Conservation (phyloP, 192 early-diverging fungal genomes). For the Coemansia sp. region DNA sequence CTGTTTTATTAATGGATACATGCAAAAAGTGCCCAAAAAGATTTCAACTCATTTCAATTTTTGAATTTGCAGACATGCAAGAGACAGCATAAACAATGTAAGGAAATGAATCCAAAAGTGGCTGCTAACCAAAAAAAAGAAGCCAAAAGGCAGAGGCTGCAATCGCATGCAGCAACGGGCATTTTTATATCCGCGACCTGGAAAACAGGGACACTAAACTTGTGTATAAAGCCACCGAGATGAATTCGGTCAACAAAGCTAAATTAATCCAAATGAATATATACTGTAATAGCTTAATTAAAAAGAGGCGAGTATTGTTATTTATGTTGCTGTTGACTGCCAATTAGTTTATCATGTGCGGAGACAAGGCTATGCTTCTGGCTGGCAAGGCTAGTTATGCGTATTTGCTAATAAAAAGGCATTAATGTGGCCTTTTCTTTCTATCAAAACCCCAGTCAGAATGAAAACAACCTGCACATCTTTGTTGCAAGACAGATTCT, state of each 20-base stretch:
- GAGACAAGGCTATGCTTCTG: neutral
- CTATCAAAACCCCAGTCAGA: neutral
- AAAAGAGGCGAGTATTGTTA: neutral
- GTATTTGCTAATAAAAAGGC: constrained; percentile 15
- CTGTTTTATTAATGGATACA: neutral
- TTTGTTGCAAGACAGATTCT: no score
- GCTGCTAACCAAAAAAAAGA: neutral
- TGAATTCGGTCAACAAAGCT: neutral
- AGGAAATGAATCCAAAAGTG: neutral
- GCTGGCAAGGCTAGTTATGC: neutral
- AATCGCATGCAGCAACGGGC: neutral
- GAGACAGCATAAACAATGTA: neutral
- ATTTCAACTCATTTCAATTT: neutral
- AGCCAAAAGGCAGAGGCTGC: neutral
- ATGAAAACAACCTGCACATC: neutral
- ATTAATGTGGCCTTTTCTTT: constrained; percentile 19
- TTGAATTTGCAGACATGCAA: neutral
- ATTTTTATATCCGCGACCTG: neutral
- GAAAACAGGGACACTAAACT: neutral
- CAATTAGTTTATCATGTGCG: neutral
- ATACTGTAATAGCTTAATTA: neutral
- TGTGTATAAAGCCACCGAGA: neutral
- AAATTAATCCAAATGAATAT: constrained; percentile 1
- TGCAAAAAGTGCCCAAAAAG: neutral
- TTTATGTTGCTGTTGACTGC: neutral